phyloP scores from a whole-genome alignment of 73 alveolate species.

The Blepharisma japonicum region DNA sequence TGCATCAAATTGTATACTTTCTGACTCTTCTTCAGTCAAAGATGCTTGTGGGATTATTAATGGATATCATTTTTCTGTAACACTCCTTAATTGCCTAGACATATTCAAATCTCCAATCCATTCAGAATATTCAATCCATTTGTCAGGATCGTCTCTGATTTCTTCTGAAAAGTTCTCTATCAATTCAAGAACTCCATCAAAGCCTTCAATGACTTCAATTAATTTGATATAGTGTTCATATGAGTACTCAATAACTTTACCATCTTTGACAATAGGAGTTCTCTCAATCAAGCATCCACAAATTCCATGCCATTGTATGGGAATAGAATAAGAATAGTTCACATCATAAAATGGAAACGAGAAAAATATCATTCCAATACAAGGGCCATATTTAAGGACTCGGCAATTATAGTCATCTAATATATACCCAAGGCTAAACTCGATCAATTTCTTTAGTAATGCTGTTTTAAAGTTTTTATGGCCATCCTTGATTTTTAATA shows the following conservation, averaged over 20 bases:
- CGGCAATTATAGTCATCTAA: background rate
- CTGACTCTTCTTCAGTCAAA: background rate
- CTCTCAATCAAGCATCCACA: background rate
- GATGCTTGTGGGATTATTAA: background rate
- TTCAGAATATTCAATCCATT: background rate
- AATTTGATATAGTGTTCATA: background rate
- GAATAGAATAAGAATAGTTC: background rate
- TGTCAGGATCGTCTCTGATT: background rate
- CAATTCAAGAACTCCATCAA: background rate
- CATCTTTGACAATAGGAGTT: background rate
- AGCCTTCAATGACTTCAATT: background rate
- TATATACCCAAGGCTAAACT: constrained; percentile 15
- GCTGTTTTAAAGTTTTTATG: background rate
- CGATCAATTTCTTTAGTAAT: background rate
- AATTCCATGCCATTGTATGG: background rate
- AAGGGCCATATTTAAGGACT: constrained; percentile 11
- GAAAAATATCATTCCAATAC: background rate
- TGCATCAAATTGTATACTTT: background rate
- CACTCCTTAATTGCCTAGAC: background rate
- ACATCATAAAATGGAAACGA: background rate
- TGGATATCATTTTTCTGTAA: background rate
- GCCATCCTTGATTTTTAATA: background rate
- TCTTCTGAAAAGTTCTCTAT: background rate
- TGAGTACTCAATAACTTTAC: background rate
- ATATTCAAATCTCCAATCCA: background rate